Percentiles rank a stretch among this genome's conserved stretches.
Conservation (phyloP, 768 basidiomycete species). For the Pisolithus orientalis region DNA sequence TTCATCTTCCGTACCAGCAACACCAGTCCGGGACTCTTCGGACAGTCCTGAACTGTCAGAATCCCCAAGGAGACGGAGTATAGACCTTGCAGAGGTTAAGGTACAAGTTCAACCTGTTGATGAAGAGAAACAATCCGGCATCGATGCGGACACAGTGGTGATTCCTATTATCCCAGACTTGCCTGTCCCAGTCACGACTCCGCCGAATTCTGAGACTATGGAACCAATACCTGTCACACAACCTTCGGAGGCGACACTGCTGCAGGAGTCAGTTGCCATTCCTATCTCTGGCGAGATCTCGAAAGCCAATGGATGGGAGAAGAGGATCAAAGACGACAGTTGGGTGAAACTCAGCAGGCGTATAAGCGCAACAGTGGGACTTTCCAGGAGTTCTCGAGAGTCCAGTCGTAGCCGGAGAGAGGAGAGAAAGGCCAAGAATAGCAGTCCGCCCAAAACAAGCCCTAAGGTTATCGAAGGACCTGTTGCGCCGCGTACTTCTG, state of each 20-base stretch:
- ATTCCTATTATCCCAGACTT: slow-evolving; percentile 3
- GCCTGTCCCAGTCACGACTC: slow-evolving; percentile 2
- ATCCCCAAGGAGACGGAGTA: slow-evolving; percentile 26
- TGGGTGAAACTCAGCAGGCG: slow-evolving; percentile 65
- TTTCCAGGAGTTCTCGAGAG: slow-evolving; percentile 28
- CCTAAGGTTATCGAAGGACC: slow-evolving; percentile 22
- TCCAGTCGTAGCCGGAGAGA: slow-evolving; percentile 22
- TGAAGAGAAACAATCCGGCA: slow-evolving; percentile 1
- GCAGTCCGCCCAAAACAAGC: slow-evolving; percentile 20
- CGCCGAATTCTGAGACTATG: slow-evolving; percentile 2
- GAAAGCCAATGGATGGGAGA: slow-evolving; percentile 31
- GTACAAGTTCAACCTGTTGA: slow-evolving; percentile 11
- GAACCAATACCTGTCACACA: slow-evolving; percentile 7
- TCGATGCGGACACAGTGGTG: slow-evolving; percentile 1
- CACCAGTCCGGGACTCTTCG: slow-evolving; percentile 26
- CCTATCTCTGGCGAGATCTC: slow-evolving; percentile 33
- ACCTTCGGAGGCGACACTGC: neutral
- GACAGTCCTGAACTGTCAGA: slow-evolving; percentile 23
- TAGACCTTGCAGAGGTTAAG: slow-evolving; percentile 31
- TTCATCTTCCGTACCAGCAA: slow-evolving; percentile 54
- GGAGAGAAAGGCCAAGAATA: slow-evolving; percentile 33
- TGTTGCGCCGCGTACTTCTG: slow-evolving; percentile 5
- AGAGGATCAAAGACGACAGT: slow-evolving; percentile 34
- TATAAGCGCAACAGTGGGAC: slow-evolving; percentile 53
- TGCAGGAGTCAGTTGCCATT: slow-evolving; percentile 14